phyloP scores from a whole-genome alignment of 2,329 filamentous ascomycete genomes.

The Calycina marina region DNA sequence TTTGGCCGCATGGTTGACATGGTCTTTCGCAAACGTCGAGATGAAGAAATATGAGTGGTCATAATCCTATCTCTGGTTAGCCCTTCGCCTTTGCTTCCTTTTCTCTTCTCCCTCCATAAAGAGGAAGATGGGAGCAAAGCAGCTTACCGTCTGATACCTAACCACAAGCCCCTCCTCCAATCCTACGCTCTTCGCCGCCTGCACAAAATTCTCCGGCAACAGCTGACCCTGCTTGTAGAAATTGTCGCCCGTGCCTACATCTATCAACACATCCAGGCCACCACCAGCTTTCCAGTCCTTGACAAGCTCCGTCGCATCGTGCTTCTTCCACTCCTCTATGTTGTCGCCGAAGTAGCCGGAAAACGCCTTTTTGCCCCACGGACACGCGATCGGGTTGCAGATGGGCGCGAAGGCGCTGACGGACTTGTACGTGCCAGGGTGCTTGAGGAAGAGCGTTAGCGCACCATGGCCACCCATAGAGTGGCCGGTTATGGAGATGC shows the following conservation, averaged over 20 bases:
- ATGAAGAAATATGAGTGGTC: slow-evolving; percentile 99
- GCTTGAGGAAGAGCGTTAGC: slow-evolving; percentile 78
- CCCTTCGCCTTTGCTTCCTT: slow-evolving; percentile 6
- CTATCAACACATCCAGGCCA: slow-evolving; percentile 64
- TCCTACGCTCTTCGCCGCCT: slow-evolving; percentile 63
- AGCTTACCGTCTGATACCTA: slow-evolving; percentile 61
- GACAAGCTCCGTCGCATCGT: slow-evolving; percentile 85
- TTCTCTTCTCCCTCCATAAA: too few relatives aligned
- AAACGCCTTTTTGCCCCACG: slow-evolving; percentile 96
- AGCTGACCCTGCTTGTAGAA: slow-evolving; percentile 94
- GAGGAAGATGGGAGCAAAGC: neutral
- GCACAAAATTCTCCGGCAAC: slow-evolving; percentile 81
- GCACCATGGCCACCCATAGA: slow-evolving; percentile 97
- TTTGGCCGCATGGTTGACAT: slow-evolving; percentile 84
- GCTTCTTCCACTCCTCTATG: slow-evolving; percentile 64
- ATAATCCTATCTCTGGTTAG: slow-evolving; percentile 48
- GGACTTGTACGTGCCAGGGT: slow-evolving; percentile 78
- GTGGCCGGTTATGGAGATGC: slow-evolving; percentile 81
- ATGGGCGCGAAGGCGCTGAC: slow-evolving; percentile 89
- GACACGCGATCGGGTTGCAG: slow-evolving; percentile 68
- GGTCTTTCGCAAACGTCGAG: slow-evolving; percentile 64
- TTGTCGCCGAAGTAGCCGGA: slow-evolving; percentile 74
- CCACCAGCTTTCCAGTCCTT: slow-evolving; percentile 52
- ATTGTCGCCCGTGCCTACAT: slow-evolving; percentile 87
- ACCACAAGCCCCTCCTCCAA: slow-evolving; percentile 56